Evolutionary conservation across 768 basidiomycete species (phyloP).

Genomic region (Amanita polypyramis): DNA sequence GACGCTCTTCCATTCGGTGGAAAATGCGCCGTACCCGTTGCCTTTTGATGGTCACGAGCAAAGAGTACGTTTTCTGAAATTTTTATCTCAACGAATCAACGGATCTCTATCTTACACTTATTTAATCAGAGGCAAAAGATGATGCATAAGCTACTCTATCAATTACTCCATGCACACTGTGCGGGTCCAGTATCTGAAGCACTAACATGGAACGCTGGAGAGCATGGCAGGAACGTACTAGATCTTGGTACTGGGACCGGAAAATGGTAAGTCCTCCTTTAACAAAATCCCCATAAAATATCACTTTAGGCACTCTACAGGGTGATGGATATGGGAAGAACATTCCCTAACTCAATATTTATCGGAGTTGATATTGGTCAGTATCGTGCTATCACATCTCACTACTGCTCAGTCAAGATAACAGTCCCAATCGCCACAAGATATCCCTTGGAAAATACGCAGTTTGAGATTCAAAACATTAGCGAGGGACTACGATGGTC

Average conservation of each 20-base stretch:
- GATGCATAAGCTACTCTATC: constrained; percentile 37
- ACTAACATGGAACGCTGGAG: constrained; percentile 26
- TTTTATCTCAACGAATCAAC: constrained; percentile 3
- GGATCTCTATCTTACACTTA: not conserved
- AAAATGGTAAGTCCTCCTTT: constrained; percentile 40
- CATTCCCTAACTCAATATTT: constrained; percentile 56
- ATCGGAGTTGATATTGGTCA: constrained; percentile 70
- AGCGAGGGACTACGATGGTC: constrained; percentile 40
- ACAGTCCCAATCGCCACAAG: constrained; percentile 65
- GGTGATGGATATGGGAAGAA: constrained; percentile 63
- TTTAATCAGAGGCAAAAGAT: constrained; percentile 38
- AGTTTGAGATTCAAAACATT: constrained; percentile 59
- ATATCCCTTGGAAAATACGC: constrained; percentile 48
- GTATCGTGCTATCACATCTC: constrained; percentile 13
- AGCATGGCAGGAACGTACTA: constrained; percentile 41
- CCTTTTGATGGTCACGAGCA: constrained; percentile 67
- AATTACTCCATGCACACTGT: constrained; percentile 45
- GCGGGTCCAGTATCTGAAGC: constrained; percentile 49
- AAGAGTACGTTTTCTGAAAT: constrained; percentile 32
- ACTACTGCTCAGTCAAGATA: constrained; percentile 8
- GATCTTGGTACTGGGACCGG: constrained; percentile 77
- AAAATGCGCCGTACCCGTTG: constrained; percentile 54
- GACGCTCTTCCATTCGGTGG: constrained; percentile 61
- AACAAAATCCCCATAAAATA: constrained; percentile 13
- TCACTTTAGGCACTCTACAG: constrained; percentile 24